Base-by-base conservation (phyloP, 805 yeast species). In the Starmerella sirachaensis region DNA sequence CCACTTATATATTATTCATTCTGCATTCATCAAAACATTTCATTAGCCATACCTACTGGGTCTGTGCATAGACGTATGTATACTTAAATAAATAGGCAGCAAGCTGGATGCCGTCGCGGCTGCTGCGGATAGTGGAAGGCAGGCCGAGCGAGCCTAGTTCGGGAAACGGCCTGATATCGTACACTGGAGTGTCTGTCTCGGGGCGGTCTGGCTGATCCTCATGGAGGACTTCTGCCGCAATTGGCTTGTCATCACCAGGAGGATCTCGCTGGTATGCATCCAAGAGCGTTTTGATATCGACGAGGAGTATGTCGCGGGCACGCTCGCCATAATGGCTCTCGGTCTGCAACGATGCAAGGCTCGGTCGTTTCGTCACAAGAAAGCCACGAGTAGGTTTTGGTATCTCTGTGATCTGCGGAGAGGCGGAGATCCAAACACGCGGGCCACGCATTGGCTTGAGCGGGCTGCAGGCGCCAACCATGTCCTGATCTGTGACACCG, bases 401-500 rank as follows among this genome's bases (percentile, higher is more conserved):
- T 2, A 37, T 12, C 5, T 12, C 9, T 7, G 23, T 28, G 7
- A 18, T 6, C 16, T 6, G 11, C 6, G 39, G 32, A 11, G 23
- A 23, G 11, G 42, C 12, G 5, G 37, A 33, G 13, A 36, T 25
- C 40, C 42, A 37, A 1, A 40, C 13, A 4, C 50, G 41, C 14
- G 42, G 42, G 10, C 47, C 47, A 10, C 26, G 23, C 11, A 28
- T 6, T 1, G 26, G 10, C 8, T 7, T 16, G 11, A 12, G 14
- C 0, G 39, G 19, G 18, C 40, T 37, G 12, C 43, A 24, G 30
- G 36, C 45, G 11, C 51, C 51, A 20, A 41, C 19, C 21, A 26
- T 23, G 16, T 25, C 29, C 22, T 45, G 47, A 18, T 40, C 41
- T 22, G 39, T 52, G 10, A 51, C 28, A 23, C 60, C 55, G 29